These are phyloP conservation scores for Aureobasidium sp. DNA, from an alignment of 2,329 filamentous ascomycete genomes.

Conservation along the genomic window DNA sequence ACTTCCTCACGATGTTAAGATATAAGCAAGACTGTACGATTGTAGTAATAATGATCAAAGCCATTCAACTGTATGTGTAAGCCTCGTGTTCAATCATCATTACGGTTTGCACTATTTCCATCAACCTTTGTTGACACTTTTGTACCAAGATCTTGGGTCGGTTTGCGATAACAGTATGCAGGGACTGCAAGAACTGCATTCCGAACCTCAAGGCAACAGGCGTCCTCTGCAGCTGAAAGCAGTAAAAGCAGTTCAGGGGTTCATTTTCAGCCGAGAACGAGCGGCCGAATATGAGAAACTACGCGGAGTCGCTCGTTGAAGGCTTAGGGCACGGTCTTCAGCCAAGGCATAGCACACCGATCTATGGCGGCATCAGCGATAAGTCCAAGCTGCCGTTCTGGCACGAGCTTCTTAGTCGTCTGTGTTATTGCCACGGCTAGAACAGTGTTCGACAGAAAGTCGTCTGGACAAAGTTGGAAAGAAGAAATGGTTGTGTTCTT, in stretches of 20 bases:
- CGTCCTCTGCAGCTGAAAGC: neutral
- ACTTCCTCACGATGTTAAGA: neutral
- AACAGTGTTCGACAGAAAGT: neutral
- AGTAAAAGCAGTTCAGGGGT: neutral
- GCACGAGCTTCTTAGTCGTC: neutral
- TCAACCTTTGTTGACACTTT: too few relatives aligned
- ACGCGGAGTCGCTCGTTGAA: neutral
- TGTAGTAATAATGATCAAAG: constrained; percentile 5
- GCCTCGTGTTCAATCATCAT: neutral
- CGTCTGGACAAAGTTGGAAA: neutral
- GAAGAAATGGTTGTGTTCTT: neutral
- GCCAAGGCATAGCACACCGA: neutral
- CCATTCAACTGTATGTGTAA: neutral
- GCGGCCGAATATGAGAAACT: neutral
- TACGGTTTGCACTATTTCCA: too few relatives aligned
- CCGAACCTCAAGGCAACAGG: neutral
- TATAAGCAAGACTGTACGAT: neutral
- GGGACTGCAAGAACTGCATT: neutral
- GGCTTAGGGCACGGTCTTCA: neutral
- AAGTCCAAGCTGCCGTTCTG: neutral
- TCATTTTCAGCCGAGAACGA: neutral
- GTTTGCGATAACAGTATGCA: neutral
- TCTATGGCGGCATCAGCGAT: neutral
- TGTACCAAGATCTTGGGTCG: neutral
- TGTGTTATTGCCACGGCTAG: too few relatives aligned